Conservation (phyloP, 176 grass and related monocot genomes). For the Rhynchospora tenuis region DNA sequence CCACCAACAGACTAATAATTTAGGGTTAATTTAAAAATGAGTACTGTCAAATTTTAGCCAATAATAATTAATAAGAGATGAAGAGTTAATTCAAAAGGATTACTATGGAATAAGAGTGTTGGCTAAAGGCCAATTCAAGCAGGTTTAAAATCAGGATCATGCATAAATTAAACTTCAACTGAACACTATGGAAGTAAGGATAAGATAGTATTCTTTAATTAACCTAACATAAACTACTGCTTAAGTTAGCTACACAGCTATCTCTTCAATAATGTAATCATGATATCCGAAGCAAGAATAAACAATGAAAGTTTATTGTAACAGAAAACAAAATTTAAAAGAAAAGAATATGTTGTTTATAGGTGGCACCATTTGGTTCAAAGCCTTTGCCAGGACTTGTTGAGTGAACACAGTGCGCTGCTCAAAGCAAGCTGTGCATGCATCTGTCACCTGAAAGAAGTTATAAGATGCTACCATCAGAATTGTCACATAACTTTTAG, state of each 20-base stretch:
- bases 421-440: slow-evolving; percentile 96
- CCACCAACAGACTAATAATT: background rate
- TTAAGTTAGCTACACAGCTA: background rate
- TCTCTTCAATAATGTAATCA: background rate
- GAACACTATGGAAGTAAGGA: background rate
- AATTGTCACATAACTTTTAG: background rate
- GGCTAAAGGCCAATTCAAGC: background rate
- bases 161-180: background rate
- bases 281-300: background rate
- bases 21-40: slow-evolving; percentile 15
- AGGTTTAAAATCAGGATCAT: background rate
- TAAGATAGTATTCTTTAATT: background rate
- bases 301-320: background rate
- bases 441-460: slow-evolving; percentile 81
- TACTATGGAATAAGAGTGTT: background rate
- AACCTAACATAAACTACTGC: background rate
- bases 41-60: background rate
- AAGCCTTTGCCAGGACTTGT: slow-evolving; percentile 86
- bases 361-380: slow-evolving; percentile 75
- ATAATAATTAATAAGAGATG: background rate
- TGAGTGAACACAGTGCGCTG: slow-evolving; percentile 97
- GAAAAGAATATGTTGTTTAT: background rate
- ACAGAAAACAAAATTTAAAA: background rate
- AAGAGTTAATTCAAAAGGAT: too few species aligned
- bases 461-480: background rate